Percentiles rank a stretch among this genome's conserved stretches.
Conservation (phyloP, 2,329 filamentous ascomycete genomes). For the Coleophoma crateriformis region DNA sequence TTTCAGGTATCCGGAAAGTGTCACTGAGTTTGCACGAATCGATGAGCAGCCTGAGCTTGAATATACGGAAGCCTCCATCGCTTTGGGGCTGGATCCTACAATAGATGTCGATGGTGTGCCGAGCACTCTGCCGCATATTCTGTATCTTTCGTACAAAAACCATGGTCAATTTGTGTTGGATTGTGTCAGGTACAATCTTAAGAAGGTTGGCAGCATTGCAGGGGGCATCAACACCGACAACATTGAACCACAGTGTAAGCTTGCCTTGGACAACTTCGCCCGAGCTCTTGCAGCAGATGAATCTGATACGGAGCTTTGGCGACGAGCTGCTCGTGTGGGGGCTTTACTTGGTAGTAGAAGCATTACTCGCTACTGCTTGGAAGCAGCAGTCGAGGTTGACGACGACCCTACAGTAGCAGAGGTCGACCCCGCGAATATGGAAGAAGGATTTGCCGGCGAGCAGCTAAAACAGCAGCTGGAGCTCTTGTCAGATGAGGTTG, state of each 20-base stretch:
- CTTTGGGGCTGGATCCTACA: constrained; percentile 46
- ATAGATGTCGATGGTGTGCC: constrained; percentile 67
- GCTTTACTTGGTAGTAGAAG: constrained; percentile 51
- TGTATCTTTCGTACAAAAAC: constrained; percentile 94
- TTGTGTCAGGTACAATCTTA: constrained; percentile 49
- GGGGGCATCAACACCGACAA: constrained; percentile 32
- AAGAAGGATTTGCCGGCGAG: constrained; percentile 58
- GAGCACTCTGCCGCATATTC: constrained; percentile 78
- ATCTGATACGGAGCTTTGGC: constrained; percentile 63
- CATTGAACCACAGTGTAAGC: constrained; percentile 22
- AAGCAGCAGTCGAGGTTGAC: constrained; percentile 61
- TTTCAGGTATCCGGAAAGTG: constrained; percentile 83
- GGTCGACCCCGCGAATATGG: constrained; percentile 56
- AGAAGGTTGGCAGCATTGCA: constrained; percentile 23
- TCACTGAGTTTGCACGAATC: constrained; percentile 75
- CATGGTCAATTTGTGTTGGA: constrained; percentile 91
- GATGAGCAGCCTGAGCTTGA: constrained; percentile 47
- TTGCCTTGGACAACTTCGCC: constrained; percentile 50
- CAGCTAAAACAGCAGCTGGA: constrained; percentile 51
- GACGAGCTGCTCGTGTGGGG: constrained; percentile 51
- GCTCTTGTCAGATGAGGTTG: constrained; percentile 47
- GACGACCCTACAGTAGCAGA: constrained; percentile 60
- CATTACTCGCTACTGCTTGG: constrained; percentile 56
- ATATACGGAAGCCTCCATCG: constrained; percentile 41
- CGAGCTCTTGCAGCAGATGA: constrained; percentile 59